These are phyloP conservation scores for Aphanomyces stellatus DNA, from an alignment of 352 stramenopile genomes.

Conservation along the genomic window DNA sequence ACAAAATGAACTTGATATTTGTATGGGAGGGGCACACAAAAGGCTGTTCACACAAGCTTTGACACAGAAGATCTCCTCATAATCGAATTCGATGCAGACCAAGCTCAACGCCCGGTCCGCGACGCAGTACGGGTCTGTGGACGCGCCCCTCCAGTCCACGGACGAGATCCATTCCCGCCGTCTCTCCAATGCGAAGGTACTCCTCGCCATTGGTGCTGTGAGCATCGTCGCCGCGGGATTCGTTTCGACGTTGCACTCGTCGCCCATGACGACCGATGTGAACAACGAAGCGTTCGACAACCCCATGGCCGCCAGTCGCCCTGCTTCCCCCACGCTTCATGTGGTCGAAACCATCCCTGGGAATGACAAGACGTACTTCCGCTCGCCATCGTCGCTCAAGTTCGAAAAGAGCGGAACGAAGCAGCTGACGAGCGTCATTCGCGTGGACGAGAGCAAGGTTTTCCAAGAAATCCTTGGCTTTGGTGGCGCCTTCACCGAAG, in stretches of 20 bases:
- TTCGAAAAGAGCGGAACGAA: slow-evolving; percentile 27
- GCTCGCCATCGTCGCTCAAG: slow-evolving; percentile 23
- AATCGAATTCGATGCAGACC: not conserved
- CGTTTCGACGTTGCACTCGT: not conserved
- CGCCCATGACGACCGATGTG: not conserved
- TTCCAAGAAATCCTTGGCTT: slow-evolving; percentile 85
- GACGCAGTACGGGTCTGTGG: slow-evolving; percentile 5
- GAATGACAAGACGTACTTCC: not conserved
- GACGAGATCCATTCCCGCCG: not conserved
- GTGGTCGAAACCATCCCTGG: slow-evolving; percentile 5
- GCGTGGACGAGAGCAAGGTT: slow-evolving; percentile 37
- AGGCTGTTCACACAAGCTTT: too few relatives aligned
- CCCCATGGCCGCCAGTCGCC: not conserved
- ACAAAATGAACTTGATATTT: too few relatives aligned
- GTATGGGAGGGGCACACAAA: too few relatives aligned
- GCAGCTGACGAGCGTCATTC: slow-evolving; percentile 31
- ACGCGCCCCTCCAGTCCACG: not conserved
- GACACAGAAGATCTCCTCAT: too few relatives aligned
- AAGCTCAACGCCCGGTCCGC: not conserved
- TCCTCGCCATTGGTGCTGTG: not conserved
- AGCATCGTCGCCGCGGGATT: slow-evolving; percentile 6
- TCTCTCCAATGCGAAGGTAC: not conserved
- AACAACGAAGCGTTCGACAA: not conserved
- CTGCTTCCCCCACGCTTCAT: not conserved
- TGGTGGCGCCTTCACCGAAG: slow-evolving; percentile 89